These are phyloP conservation scores for Pyrus hybrid DNA, from an alignment of 331 rosid species.

Conservation along the genomic window DNA sequence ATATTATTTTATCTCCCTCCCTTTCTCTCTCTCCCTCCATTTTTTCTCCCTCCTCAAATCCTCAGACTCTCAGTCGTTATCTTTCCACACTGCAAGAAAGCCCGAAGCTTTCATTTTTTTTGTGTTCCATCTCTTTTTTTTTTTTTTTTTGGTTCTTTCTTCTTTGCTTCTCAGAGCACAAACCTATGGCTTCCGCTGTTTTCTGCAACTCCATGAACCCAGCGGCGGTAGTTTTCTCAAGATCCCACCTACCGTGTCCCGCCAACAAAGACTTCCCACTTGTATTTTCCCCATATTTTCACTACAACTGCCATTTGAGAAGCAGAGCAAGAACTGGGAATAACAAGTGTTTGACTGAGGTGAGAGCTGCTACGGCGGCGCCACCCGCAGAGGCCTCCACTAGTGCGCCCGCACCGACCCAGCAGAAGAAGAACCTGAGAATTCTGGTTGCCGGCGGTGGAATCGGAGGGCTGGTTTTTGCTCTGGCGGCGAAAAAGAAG, in stretches of 20 bases:
- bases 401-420: conserved; percentile 2
- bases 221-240: conserved; percentile 39
- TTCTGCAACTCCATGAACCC: conserved; percentile 42
- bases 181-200: conserved; percentile 45
- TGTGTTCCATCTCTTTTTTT: background rate
- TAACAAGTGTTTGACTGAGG: conserved; percentile 23
- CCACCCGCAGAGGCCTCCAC: conserved; percentile 24
- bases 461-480: conserved; percentile 90
- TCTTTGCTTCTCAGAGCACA: background rate
- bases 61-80: background rate
- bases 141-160: background rate
- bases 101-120: background rate
- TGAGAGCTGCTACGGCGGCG: conserved; percentile 42
- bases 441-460: conserved; percentile 94
- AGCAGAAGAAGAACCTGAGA: conserved; percentile 38
- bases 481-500: conserved; percentile 85
- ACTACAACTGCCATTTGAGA: conserved; percentile 9
- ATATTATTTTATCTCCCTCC: background rate
- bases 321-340: conserved; percentile 20
- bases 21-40: background rate
- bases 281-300: conserved; percentile 26
- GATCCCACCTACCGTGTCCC: conserved; percentile 36
- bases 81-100: background rate
- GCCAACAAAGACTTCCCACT: conserved; percentile 23
- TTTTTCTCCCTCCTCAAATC: background rate